Percentiles rank a stretch among this genome's conserved stretches.
These are phyloP conservation scores for Triticum monococcum DNA, from an alignment of 176 grass and related monocot species.

Conservation along the genomic window DNA sequence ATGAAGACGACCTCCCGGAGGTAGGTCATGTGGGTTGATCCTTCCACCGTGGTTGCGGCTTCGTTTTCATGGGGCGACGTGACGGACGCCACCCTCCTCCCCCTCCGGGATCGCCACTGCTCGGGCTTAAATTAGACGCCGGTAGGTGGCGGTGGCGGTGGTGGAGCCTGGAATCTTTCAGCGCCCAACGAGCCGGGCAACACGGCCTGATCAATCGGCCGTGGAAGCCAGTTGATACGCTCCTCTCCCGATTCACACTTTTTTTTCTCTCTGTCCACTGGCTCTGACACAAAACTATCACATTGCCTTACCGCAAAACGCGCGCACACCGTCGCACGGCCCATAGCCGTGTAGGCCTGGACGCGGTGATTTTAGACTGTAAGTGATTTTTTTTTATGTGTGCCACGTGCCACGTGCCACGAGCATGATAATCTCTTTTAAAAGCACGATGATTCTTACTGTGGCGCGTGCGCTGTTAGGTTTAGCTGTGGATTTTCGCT, in stretches of 20 bases:
- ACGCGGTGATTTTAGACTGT: background rate
- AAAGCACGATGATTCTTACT: too few species aligned
- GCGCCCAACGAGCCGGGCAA: background rate
- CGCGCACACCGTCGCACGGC: too few species aligned
- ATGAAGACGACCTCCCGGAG: background rate
- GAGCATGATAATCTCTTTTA: too few species aligned
- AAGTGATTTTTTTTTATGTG: too few species aligned
- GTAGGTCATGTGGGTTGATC: constrained; percentile 33
- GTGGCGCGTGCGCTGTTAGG: too few species aligned
- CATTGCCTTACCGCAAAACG: too few species aligned
- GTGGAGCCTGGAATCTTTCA: constrained; percentile 25
- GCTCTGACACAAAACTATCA: background rate
- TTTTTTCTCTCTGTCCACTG: background rate
- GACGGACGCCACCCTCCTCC: background rate
- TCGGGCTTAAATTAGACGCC: background rate
- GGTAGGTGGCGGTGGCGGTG: background rate
- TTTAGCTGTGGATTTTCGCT: background rate
- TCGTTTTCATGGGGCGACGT: constrained; percentile 22
- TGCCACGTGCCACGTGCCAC: too few species aligned
- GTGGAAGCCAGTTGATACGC: background rate
- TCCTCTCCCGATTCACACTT: background rate
- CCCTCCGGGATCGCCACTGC: background rate
- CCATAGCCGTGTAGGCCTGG: too few species aligned
- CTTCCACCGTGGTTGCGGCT: background rate
- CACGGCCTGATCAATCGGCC: background rate